Evolutionary conservation across 2,329 filamentous ascomycete species (phyloP).

Genomic region (Colletotrichum plurivorum): DNA sequence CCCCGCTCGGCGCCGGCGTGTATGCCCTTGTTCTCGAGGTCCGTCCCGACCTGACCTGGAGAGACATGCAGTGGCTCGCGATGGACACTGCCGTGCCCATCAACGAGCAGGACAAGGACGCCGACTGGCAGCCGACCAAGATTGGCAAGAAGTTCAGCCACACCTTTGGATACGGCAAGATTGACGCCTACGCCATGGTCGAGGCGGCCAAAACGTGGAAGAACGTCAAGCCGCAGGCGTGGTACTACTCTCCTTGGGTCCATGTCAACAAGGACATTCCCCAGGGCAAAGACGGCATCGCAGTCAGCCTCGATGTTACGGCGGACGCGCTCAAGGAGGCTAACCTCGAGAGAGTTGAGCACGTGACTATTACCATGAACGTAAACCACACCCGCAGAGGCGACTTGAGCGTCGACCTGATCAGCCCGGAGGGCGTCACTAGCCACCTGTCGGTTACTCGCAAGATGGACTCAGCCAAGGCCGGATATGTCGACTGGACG

Average conservation of each 20-base stretch:
- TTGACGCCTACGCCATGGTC: conserved; percentile 89
- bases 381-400: conserved; percentile 88
- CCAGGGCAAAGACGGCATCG: conserved; percentile 84
- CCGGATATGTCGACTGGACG: conserved; percentile 94
- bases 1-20: conserved; percentile 91
- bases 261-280: conserved; percentile 90
- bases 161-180: conserved; percentile 94
- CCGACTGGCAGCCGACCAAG: conserved; percentile 84
- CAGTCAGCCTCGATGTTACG: conserved; percentile 86
- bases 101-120: conserved; percentile 68
- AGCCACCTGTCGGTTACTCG: conserved; percentile 88
- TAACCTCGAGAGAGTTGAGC: conserved; percentile 90
- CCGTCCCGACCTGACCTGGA: conserved; percentile 90
- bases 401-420: conserved; percentile 91
- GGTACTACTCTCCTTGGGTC: conserved; percentile 94
- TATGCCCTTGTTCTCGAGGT: conserved; percentile 89
- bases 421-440: conserved; percentile 84
- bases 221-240: conserved; percentile 93
- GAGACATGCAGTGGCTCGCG: conserved; percentile 93
- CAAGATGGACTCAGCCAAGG: conserved; percentile 73
- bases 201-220: conserved; percentile 89
- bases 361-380: conserved; percentile 98
- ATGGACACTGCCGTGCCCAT: conserved; percentile 88
- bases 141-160: conserved; percentile 93
- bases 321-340: conserved; percentile 83